Base-by-base conservation (phyloP, 2,329 filamentous ascomycete species). In the Reticulascus tulasneorum region DNA sequence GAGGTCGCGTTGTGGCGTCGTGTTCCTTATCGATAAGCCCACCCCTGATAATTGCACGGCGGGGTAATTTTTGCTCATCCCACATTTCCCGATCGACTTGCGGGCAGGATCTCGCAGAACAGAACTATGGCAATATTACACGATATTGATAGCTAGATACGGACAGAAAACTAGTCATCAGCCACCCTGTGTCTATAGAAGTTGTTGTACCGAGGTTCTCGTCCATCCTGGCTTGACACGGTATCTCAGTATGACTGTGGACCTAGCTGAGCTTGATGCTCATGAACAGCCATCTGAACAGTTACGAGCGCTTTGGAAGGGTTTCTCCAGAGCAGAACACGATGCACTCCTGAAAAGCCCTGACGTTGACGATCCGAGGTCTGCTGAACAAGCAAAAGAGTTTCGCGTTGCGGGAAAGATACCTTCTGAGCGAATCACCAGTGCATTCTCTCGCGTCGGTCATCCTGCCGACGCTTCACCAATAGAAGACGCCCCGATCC, bases 221-320 rank as follows among this genome's bases (percentile, higher is more conserved):
- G n/a, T n/a, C n/a, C n/a, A n/a, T n/a, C n/a, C n/a, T n/a, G n/a
- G n/a, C n/a, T n/a, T n/a, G n/a, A n/a, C n/a, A n/a, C n/a, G n/a
- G n/a, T n/a, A n/a, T n/a, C 23, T 16, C 31, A 30, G 17, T 12
- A 70, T 70, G 67, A 58, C 60, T 2, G 52, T 62, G 21, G 61
- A 67, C 37, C 62, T 71, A 20, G 61, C 58, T 18, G 66, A 71
- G 15, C 66, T 90, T 4, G 84, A 94, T 60, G 82, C 89, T 19
- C 79, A 91, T 56, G 79, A 88, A 58, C 80, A 82, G 49, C 86
- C 89, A 2, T 86, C 89, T 4, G 77, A 81, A 10, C 60, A 69
- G 32, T 69, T 96, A 47, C 79, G 82, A 43, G 65, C 73, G 29
- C 65, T 79, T 35, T 96, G 88, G 76, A 95, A 95, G 59, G 65